Conservation (phyloP, 148 eudicot species). For the Fagopyrum tataricum region DNA sequence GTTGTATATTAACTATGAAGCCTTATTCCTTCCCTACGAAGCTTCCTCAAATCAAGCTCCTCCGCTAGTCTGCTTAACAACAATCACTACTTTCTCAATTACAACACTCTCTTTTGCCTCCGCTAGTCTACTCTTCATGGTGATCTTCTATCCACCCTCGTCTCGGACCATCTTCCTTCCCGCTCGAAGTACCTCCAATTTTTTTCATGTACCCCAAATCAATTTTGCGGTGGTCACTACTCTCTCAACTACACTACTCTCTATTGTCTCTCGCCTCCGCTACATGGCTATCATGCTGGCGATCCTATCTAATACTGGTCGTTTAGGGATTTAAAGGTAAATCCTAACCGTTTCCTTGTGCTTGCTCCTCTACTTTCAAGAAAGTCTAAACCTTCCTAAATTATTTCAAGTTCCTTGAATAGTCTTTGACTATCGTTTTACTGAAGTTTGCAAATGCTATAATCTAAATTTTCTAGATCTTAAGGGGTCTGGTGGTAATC, state of each 20-base stretch:
- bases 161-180: neutral
- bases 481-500: neutral
- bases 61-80: too few species aligned
- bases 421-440: constrained; percentile 8
- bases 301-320: neutral
- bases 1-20: too few species aligned
- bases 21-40: too few species aligned
- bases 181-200: neutral
- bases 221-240: neutral
- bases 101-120: too few species aligned
- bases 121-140: neutral
- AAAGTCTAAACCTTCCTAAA: neutral
- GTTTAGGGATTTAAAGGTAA: neutral
- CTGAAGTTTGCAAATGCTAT: constrained; percentile 9
- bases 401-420: neutral
- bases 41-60: too few species aligned
- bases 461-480: neutral
- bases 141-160: neutral
- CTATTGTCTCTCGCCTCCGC: neutral
- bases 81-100: too few species aligned
- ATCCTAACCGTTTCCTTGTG: constrained; percentile 12
- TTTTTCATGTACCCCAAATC: neutral
- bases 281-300: neutral
- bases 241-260: neutral
- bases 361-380: neutral